Evolutionary conservation across 164 flowering plant species (phyloP).

Genomic region (Sedum album): DNA sequence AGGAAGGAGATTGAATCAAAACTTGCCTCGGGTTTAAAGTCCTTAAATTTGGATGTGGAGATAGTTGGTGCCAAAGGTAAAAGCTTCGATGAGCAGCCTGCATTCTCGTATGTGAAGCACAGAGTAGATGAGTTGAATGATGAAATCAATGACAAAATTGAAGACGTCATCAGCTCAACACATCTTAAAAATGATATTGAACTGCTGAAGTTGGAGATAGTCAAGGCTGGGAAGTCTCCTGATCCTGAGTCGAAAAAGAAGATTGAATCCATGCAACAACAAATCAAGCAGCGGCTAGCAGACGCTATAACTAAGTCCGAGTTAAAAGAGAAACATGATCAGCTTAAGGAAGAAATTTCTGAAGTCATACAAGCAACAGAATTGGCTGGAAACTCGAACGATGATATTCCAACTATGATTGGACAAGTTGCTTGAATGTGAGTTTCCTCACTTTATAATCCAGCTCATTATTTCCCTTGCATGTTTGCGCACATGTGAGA

Average conservation of each 20-base stretch:
- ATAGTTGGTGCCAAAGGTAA: slow-evolving; percentile 17
- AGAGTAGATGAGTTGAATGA: slow-evolving; percentile 36
- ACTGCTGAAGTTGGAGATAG: slow-evolving; percentile 42
- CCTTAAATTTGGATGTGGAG: slow-evolving; percentile 41
- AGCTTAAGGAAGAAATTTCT: slow-evolving; percentile 34
- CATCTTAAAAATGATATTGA: slow-evolving; percentile 51
- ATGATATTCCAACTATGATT: slow-evolving; percentile 18
- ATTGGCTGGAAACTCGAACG: slow-evolving; percentile 32
- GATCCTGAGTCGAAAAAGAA: slow-evolving; percentile 33
- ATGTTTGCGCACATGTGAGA: neutral
- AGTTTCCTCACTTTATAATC: neutral
- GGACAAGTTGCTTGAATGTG: slow-evolving; percentile 21
- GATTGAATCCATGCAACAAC: slow-evolving; percentile 42
- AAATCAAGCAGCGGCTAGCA: slow-evolving; percentile 44
- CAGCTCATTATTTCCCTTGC: neutral
- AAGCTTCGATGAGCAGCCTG: slow-evolving; percentile 14
- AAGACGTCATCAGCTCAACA: slow-evolving; percentile 31
- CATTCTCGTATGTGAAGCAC: slow-evolving; percentile 20
- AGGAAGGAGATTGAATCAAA: slow-evolving; percentile 47
- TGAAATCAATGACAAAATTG: slow-evolving; percentile 34
- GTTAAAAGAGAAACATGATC: slow-evolving; percentile 41
- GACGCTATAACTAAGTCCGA: slow-evolving; percentile 36
- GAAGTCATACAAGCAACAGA: slow-evolving; percentile 22
- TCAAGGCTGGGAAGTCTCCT: slow-evolving; percentile 43
- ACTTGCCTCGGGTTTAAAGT: slow-evolving; percentile 30